Evolutionary conservation across 495 filamentous ascomycete genomes (phyloP).

Genomic region (Penicillium psychrofluorescens): DNA sequence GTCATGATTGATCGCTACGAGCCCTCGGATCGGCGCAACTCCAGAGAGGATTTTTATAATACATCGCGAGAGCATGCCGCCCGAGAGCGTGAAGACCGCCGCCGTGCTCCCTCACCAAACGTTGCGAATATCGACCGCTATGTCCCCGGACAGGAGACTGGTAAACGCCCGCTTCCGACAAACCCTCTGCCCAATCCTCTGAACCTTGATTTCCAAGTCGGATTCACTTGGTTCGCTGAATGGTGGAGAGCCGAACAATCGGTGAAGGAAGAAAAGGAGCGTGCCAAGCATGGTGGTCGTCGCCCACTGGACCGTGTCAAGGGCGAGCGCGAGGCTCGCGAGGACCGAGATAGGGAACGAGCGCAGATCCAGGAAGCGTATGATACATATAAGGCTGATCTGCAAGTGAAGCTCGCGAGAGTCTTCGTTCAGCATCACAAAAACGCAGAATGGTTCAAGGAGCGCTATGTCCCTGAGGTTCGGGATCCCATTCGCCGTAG

Average conservation of each 20-base stretch:
- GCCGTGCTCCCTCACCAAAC: conserved; percentile 53
- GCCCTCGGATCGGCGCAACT: conserved; percentile 47
- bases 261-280: conserved; percentile 82
- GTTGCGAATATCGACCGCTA: conserved; percentile 88
- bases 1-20: conserved; percentile 63
- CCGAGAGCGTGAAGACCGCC: conserved; percentile 62
- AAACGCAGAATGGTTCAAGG: conserved; percentile 94
- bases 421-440: conserved; percentile 86
- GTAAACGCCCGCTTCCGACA: conserved; percentile 47
- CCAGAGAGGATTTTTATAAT: conserved; percentile 43
- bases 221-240: conserved; percentile 93
- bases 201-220: conserved; percentile 83
- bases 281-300: conserved; percentile 64
- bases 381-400: conserved; percentile 87
- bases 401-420: conserved; percentile 84
- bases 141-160: conserved; percentile 73
- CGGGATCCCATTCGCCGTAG: conserved; percentile 59
- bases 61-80: conserved; percentile 57
- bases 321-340: conserved; percentile 67
- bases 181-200: conserved; percentile 80
- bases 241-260: conserved; percentile 88
- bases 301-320: conserved; percentile 62
- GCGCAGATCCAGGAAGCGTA: conserved; percentile 87
- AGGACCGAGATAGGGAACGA: conserved; percentile 84
- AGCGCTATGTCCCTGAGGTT: conserved; percentile 82